Evolutionary conservation across 2,329 filamentous ascomycete genomes (phyloP), one percentile per base, ranked within the genome.

Genomic region (Neonectria punicea): DNA sequence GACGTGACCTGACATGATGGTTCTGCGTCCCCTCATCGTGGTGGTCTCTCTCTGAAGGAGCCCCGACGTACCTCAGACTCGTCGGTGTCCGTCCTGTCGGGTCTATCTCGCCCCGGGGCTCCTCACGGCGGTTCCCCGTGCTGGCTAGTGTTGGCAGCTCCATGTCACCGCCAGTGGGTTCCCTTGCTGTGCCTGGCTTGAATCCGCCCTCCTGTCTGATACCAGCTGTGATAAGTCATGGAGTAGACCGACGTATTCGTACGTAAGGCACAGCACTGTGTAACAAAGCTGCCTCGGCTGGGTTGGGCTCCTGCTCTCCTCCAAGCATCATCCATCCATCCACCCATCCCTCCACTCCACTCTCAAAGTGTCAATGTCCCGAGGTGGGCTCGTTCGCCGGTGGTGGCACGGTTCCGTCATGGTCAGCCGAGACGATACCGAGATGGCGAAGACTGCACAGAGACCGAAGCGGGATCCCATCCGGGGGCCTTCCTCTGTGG

Each of bases 351-450:
- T 18, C 47, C 30, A 43, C 47, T 49, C 43, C 44, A 46, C 44
- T 50, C 44, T 43, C 47, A 20, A 59, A 39, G 25, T 51, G 44
- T 50, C 56, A 63, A 64, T 51, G 66, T 64, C 60, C 57, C 60
- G 59, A 63, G 63, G 63, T 64, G 66, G 57, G 63, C 58, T 53
- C 49, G 53, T 47, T 54, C 51, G 51, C 62, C 49, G 63, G 28
- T 57, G 62, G 62, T 65, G 63, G 63, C 54, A 66, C 63, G 66
- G 66, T 67, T 64, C 61, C 61, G 63, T 60, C 67, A 66, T 71
- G 70, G 69, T 73, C 70, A 73, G 70, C 67, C 71, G 68, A 72
- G 68, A 58, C 54, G 55, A 55, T 55, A 59, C 61, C 55, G 50
- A 59, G 30, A 58, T 54, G 60, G 54, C 54, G 43, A 57, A 57